Conservation (phyloP, 2,329 filamentous ascomycete genomes). For the Colletotrichum liriopes region DNA sequence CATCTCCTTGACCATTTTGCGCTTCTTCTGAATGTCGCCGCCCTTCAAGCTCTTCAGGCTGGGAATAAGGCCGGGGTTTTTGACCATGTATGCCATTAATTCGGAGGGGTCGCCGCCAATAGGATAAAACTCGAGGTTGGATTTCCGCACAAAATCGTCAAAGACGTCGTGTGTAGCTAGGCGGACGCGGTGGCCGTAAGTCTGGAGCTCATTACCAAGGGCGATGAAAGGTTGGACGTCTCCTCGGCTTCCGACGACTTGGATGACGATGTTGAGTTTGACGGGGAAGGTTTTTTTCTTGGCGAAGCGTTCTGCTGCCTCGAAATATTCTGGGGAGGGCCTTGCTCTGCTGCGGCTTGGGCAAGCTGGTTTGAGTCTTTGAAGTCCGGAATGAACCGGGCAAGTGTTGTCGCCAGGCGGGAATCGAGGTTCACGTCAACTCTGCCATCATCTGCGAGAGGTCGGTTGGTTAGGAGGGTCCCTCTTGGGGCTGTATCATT, state of each 20-base stretch:
- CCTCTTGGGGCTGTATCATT: not conserved
- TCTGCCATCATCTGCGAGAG: conserved; percentile 35
- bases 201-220: conserved; percentile 64
- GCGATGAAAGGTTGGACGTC: conserved; percentile 72
- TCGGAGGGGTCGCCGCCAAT: conserved; percentile 69
- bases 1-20: conserved; percentile 47
- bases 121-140: conserved; percentile 66
- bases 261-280: conserved; percentile 67
- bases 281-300: conserved; percentile 25
- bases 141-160: conserved; percentile 62
- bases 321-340: conserved; percentile 31
- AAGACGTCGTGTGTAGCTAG: conserved; percentile 68
- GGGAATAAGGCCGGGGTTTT: conserved; percentile 50
- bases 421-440: conserved; percentile 42
- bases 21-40: conserved; percentile 49
- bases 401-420: conserved; percentile 32
- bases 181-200: conserved; percentile 65
- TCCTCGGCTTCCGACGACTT: conserved; percentile 67
- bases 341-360: conserved; percentile 18
- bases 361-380: conserved; percentile 24
- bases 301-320: conserved; percentile 26
- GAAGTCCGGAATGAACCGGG: conserved; percentile 37
- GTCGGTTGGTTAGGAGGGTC: not conserved
- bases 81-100: conserved; percentile 54
- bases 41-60: conserved; percentile 47